Percentiles rank a stretch among this genome's conserved stretches.
Evolutionary conservation across 331 rosid species (phyloP).

Genomic region (Stylosanthes scabra): DNA sequence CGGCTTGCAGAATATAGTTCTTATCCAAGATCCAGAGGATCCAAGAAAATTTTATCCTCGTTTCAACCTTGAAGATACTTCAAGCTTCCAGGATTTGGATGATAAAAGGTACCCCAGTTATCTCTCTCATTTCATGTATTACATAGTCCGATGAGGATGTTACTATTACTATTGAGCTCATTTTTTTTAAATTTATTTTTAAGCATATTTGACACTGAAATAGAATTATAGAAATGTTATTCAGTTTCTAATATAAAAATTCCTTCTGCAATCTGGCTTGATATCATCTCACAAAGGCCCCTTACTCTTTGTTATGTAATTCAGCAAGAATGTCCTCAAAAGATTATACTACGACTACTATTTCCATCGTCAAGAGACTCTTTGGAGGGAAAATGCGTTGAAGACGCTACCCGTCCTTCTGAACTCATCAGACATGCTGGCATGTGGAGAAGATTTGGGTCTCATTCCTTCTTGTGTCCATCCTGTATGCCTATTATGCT

Average conservation of each 20-base stretch:
- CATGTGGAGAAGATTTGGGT: conserved; percentile 98
- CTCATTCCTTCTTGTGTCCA: conserved; percentile 96
- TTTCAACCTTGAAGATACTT: conserved; percentile 91
- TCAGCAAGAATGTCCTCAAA: conserved; percentile 85
- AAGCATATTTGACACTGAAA: conserved; percentile 4
- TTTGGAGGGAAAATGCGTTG: conserved; percentile 94
- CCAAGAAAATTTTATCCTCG: conserved; percentile 90
- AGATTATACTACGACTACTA: conserved; percentile 86
- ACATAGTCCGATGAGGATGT: neutral
- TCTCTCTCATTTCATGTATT: conserved; percentile 3
- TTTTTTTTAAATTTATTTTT: too few relatives aligned
- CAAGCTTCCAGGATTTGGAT: conserved; percentile 85
- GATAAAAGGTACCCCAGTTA: conserved; percentile 67
- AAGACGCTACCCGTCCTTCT: conserved; percentile 93
- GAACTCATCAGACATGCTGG: conserved; percentile 88
- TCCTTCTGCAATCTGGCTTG: conserved; percentile 31
- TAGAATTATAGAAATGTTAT: conserved; percentile 14
- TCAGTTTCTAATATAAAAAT: conserved; percentile 23
- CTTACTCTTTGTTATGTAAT: conserved; percentile 31
- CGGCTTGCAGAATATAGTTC: conserved; percentile 83
- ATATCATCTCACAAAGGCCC: conserved; percentile 37
- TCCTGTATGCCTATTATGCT: conserved; percentile 71
- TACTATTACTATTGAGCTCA: conserved; percentile 4
- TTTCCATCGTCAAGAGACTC: conserved; percentile 95
- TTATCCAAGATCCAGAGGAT: conserved; percentile 85